Base-by-base conservation (phyloP, 164 flowering plant genomes). In the Tetrastigma voinierianum region DNA sequence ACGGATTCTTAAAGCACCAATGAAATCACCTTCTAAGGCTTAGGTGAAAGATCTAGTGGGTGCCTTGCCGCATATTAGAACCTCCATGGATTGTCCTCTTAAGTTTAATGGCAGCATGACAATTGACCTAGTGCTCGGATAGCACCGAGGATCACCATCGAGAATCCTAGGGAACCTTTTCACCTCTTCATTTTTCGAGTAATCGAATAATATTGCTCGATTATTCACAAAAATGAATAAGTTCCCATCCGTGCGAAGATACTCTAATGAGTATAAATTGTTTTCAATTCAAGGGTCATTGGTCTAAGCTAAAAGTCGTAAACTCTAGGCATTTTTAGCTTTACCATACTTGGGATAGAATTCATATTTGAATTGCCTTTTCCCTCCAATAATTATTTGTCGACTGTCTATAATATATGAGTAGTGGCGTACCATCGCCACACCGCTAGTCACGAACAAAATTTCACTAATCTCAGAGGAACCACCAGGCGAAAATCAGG, bases 81-180 rank as follows among this genome's bases (percentile, higher is more conserved):
- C 83, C 56, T 84, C 83, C 17, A 74, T 18, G 0, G 25, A 1
- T 0, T 51, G 1, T 0, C 59, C 51, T 16, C 60, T 48, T 1
- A 72, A 4, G 57, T 77, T 75, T 66, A 89, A 48, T 0, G 94
- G 93, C 5, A 88, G 82, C 21, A 88, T 69, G 14, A 82, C 93
- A 0, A 89, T 73, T 0, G 93, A 88, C 0, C 93, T 90, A 0
- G 90, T 78, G 69, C 87, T 86, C 51, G 93, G 93, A 52, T 86
- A 86, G 59, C 52, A 46, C 70, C 93, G 20, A 15, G 93, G 90
- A 12, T 86, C 83, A 1, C 90, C 89, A 4, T 82, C 87, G 4
- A 90, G 89, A 0, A 88, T 80, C 1, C 20, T 17, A 43, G 90
- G 89, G 57, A 73, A 88, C 0, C 71, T 76, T 51, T 61, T 78